Percentiles rank a stretch among this genome's conserved stretches.
These are phyloP conservation scores for Plasmodium billcollinsi DNA, from an alignment of 169 alveolate species.

Conservation along the genomic window DNA sequence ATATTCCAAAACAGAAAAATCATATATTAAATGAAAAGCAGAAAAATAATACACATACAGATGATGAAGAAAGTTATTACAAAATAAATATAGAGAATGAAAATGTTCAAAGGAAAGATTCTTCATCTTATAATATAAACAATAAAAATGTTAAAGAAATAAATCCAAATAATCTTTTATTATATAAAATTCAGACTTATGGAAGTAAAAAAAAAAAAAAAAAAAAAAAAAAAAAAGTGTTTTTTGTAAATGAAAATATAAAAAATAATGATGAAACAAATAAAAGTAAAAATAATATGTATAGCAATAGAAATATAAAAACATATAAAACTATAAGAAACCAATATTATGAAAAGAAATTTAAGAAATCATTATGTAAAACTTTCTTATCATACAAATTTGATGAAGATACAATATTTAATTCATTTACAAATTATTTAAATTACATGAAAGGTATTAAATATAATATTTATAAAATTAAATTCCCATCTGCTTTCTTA, in stretches of 20 bases:
- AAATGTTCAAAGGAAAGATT: too few relatives aligned
- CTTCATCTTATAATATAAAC: too few relatives aligned
- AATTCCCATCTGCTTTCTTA: slow-evolving; percentile 39
- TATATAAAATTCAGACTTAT: neutral
- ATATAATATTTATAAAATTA: slow-evolving; percentile 70
- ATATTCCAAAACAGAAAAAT: too few relatives aligned
- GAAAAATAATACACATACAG: too few relatives aligned
- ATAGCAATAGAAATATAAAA: neutral
- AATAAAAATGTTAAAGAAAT: too few relatives aligned
- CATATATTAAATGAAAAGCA: too few relatives aligned
- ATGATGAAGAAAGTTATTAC: too few relatives aligned
- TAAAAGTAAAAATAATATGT: neutral
- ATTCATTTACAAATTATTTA: slow-evolving; percentile 57
- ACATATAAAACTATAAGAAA: neutral
- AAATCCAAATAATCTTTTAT: too few relatives aligned
- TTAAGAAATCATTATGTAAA: slow-evolving; percentile 3
- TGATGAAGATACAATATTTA: slow-evolving; percentile 13
- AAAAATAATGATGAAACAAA: neutral
- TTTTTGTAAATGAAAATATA: neutral
- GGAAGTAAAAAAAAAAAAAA: neutral
- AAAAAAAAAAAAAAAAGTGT: neutral
- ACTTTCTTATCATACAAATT: slow-evolving; percentile 12
- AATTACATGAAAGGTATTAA: slow-evolving; percentile 67
- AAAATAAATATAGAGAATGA: too few relatives aligned
- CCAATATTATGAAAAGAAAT: slow-evolving; percentile 8